These are phyloP conservation scores for Cyclostephanos invisitatus DNA, from an alignment of 108 stramenopile genomes.

Conservation along the genomic window DNA sequence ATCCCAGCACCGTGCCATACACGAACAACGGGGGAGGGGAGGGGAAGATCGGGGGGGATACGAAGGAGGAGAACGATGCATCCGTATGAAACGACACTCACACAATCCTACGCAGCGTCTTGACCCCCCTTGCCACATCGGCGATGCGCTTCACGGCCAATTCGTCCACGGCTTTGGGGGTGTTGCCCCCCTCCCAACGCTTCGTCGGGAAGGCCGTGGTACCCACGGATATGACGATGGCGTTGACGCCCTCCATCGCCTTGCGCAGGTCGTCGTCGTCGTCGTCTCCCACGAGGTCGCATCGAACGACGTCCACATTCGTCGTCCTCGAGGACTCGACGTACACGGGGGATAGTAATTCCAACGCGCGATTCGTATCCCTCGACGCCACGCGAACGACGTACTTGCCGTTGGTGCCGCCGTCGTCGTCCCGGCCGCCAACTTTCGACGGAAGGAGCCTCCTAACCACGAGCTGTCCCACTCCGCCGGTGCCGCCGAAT, in stretches of 20 bases:
- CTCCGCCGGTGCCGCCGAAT: slow-evolving; percentile 50
- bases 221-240: slow-evolving; percentile 47
- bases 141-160: slow-evolving; percentile 56
- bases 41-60: background rate
- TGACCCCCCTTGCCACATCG: slow-evolving; percentile 12
- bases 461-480: slow-evolving; percentile 47
- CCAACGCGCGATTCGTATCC: slow-evolving; percentile 35
- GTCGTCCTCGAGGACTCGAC: background rate
- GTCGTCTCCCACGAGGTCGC: slow-evolving; percentile 40
- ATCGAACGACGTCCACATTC: slow-evolving; percentile 17
- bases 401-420: slow-evolving; percentile 23
- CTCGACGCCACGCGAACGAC: slow-evolving; percentile 37
- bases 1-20: too few relatives aligned
- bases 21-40: background rate
- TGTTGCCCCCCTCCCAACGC: slow-evolving; percentile 60
- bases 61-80: too few relatives aligned
- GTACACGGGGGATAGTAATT: background rate
- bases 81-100: slow-evolving; percentile 2
- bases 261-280: slow-evolving; percentile 25
- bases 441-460: slow-evolving; percentile 17
- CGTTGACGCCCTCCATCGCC: slow-evolving; percentile 24
- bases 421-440: background rate
- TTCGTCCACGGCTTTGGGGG: slow-evolving; percentile 59
- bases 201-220: slow-evolving; percentile 58
- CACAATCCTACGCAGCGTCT: slow-evolving; percentile 22